Evolutionary conservation across 2,329 filamentous ascomycete genomes (phyloP).

Genomic region (Penicillium sp.): DNA sequence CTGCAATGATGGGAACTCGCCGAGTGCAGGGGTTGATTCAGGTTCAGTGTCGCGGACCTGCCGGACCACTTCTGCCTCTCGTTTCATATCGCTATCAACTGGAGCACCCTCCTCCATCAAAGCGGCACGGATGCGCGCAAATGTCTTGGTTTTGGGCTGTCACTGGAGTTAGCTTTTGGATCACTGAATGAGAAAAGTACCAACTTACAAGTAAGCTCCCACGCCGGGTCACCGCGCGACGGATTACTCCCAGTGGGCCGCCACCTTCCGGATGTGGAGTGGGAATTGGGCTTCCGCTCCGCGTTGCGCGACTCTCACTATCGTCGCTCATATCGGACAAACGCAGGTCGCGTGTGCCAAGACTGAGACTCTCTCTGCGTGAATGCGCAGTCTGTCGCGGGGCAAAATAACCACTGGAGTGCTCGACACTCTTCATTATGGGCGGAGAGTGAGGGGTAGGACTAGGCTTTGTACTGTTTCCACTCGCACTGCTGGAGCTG

Average conservation of each 20-base stretch:
- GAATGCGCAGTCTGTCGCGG: slow-evolving; percentile 53
- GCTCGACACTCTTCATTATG: slow-evolving; percentile 56
- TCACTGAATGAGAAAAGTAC: not conserved
- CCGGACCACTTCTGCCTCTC: slow-evolving; percentile 92
- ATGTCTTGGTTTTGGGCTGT: slow-evolving; percentile 93
- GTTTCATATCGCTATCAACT: slow-evolving; percentile 80
- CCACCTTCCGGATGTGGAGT: slow-evolving; percentile 45
- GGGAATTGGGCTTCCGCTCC: slow-evolving; percentile 38
- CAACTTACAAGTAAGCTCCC: slow-evolving; percentile 79
- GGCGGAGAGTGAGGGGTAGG: slow-evolving; percentile 78
- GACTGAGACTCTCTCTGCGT: slow-evolving; percentile 82
- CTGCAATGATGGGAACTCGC: slow-evolving; percentile 53
- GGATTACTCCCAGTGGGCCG: slow-evolving; percentile 71
- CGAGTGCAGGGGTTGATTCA: slow-evolving; percentile 43
- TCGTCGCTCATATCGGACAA: slow-evolving; percentile 78
- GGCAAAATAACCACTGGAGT: slow-evolving; percentile 55
- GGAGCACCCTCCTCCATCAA: slow-evolving; percentile 85
- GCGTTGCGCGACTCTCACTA: slow-evolving; percentile 56
- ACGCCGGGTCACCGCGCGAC: slow-evolving; percentile 77
- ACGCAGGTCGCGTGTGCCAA: slow-evolving; percentile 85
- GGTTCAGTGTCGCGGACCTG: slow-evolving; percentile 90
- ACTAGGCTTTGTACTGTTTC: slow-evolving; percentile 65
- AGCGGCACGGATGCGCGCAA: slow-evolving; percentile 87
- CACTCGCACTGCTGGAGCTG: slow-evolving; percentile 69
- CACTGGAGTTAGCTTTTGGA: not conserved